Evolutionary conservation across 2,329 filamentous ascomycete genomes (phyloP).

Genomic region (Colletotrichum trifolii): DNA sequence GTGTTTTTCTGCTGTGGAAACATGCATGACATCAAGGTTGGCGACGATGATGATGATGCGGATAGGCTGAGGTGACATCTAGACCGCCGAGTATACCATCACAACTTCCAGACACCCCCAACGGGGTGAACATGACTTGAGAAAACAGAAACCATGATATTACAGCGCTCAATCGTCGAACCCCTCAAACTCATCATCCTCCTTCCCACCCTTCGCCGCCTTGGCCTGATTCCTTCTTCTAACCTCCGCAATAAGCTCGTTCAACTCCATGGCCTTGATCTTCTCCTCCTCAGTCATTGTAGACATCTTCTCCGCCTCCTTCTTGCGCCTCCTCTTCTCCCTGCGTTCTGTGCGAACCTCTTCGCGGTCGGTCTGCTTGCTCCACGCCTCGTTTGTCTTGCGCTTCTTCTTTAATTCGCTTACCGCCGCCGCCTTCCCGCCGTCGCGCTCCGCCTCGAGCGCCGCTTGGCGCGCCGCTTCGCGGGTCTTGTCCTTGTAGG

Average conservation of each 20-base stretch:
- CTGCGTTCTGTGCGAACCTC: conserved; percentile 70
- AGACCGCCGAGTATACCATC: conserved; percentile 13
- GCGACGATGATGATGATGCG: conserved; percentile 17
- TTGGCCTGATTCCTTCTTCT: conserved; percentile 65
- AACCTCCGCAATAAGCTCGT: conserved; percentile 73
- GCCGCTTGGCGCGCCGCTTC: conserved; percentile 73
- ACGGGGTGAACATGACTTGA: background rate
- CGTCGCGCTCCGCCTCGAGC: conserved; percentile 61
- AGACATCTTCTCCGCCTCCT: conserved; percentile 71
- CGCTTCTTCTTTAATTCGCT: conserved; percentile 64
- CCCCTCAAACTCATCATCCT: conserved; percentile 67
- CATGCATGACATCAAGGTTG: conserved; percentile 5
- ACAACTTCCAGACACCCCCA: background rate
- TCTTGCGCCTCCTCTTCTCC: conserved; percentile 72
- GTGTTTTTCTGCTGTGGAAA: conserved; percentile 20
- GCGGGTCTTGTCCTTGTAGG: conserved; percentile 77
- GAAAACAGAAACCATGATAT: background rate
- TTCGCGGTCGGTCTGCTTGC: conserved; percentile 74
- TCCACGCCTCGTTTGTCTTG: conserved; percentile 77
- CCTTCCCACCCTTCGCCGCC: conserved; percentile 40
- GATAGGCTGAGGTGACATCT: conserved; percentile 8
- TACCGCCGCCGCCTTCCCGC: conserved; percentile 44
- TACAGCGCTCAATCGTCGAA: conserved; percentile 54
- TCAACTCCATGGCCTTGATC: conserved; percentile 69
- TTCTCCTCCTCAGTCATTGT: conserved; percentile 79